Conservation (phyloP, 148 eudicot genomes). For the Camellia sinensis region DNA sequence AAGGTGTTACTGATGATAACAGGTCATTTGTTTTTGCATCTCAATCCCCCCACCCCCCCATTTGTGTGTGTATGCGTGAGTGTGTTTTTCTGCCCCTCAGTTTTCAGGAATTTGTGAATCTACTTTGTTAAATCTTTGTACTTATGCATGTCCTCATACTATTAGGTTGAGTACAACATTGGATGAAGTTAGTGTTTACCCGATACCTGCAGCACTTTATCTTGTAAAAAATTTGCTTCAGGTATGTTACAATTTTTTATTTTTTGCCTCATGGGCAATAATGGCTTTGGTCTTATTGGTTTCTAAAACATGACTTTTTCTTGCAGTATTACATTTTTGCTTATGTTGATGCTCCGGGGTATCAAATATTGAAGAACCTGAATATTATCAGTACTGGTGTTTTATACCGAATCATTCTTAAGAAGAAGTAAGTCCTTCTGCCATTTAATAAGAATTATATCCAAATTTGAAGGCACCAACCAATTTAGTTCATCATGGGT, state of each 20-base stretch:
- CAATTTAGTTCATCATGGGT: no score
- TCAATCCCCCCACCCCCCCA: not conserved
- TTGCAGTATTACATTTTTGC: conserved; percentile 98
- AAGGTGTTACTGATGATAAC: conserved; percentile 95
- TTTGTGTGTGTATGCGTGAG: not conserved
- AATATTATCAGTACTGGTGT: conserved; percentile 95
- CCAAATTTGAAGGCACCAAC: no score
- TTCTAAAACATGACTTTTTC: conserved; percentile 17
- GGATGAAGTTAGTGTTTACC: conserved; percentile 93
- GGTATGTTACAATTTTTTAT: conserved; percentile 35
- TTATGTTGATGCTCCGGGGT: conserved; percentile 99
- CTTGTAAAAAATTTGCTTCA: conserved; percentile 90
- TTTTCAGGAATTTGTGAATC: not conserved
- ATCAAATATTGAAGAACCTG: conserved; percentile 93
- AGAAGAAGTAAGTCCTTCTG: conserved; percentile 52
- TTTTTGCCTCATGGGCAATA: not conserved
- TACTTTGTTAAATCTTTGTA: not conserved
- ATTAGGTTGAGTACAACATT: conserved; percentile 82
- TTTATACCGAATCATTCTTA: conserved; percentile 85
- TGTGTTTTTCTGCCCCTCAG: not conserved
- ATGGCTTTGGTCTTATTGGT: conserved; percentile 12
- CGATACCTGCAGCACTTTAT: conserved; percentile 93
- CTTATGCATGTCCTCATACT: conserved; percentile 11
- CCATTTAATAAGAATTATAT: not conserved
- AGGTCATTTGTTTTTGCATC: conserved; percentile 38